These are phyloP conservation scores for Suillus variegatus DNA, from an alignment of 768 basidiomycete genomes.

Conservation along the genomic window DNA sequence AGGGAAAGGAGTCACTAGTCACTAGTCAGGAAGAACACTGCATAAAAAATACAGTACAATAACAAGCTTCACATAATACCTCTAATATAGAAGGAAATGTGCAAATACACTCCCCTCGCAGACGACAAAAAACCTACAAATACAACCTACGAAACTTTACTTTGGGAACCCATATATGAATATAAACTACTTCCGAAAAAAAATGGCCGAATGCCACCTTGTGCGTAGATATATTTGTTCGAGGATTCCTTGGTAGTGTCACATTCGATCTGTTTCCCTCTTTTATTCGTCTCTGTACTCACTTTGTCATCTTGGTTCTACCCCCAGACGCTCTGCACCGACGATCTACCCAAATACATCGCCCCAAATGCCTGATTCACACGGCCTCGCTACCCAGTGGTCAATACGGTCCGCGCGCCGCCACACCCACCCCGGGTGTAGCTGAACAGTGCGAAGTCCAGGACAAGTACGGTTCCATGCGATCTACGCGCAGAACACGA, in stretches of 20 bases:
- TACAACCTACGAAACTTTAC: neutral
- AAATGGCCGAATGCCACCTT: too few relatives aligned
- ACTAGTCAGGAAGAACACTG: neutral
- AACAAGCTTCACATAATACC: neutral
- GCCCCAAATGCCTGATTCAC: neutral
- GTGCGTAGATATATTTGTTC: neutral
- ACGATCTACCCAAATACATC: neutral
- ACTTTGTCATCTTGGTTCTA: neutral
- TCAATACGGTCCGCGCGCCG: conserved; percentile 24
- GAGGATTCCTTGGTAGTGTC: neutral
- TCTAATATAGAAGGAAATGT: neutral
- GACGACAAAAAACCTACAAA: neutral
- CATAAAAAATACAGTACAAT: neutral
- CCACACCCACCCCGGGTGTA: conserved; percentile 42
- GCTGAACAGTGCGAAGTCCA: conserved; percentile 41
- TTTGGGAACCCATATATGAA: neutral
- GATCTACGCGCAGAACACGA: conserved; percentile 25
- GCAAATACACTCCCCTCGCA: neutral
- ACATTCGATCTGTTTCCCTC: neutral
- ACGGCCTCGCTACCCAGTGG: neutral
- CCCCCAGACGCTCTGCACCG: neutral
- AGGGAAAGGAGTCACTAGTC: neutral
- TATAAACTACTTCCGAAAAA: neutral
- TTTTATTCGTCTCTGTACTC: neutral
- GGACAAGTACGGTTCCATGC: conserved; percentile 47